phyloP scores from a whole-genome alignment of 345 rosid species.

The Salix udensis region DNA sequence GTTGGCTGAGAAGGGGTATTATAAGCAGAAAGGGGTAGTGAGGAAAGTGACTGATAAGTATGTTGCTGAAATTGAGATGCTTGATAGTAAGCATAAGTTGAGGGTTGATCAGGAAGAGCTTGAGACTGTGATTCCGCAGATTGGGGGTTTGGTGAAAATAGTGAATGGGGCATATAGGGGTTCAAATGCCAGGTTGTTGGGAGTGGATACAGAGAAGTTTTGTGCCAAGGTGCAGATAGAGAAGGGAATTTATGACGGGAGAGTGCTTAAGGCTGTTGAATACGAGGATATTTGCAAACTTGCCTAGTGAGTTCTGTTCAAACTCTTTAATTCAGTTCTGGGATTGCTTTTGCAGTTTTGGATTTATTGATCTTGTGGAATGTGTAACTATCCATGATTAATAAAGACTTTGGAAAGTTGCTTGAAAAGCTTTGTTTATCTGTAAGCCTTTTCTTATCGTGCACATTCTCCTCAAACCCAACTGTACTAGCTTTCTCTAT shows the following conservation, averaged over 20 bases:
- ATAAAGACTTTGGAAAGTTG: neutral
- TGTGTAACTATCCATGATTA: neutral
- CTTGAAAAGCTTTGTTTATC: neutral
- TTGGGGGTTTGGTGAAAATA: slow-evolving; percentile 69
- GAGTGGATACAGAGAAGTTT: slow-evolving; percentile 75
- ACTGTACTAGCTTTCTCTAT: neutral
- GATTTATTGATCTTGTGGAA: neutral
- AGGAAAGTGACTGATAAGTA: slow-evolving; percentile 79
- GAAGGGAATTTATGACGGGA: slow-evolving; percentile 91
- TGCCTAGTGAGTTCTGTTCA: slow-evolving; percentile 33
- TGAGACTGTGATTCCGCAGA: slow-evolving; percentile 89
- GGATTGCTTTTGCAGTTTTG: neutral
- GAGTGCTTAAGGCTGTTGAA: slow-evolving; percentile 71
- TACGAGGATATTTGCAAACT: slow-evolving; percentile 90
- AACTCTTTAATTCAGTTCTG: neutral
- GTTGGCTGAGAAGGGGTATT: slow-evolving; percentile 73
- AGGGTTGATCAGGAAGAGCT: slow-evolving; percentile 96
- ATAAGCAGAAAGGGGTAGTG: slow-evolving; percentile 84
- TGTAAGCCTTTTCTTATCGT: neutral
- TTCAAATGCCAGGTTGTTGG: slow-evolving; percentile 65
- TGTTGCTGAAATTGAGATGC: slow-evolving; percentile 83
- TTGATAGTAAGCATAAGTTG: slow-evolving; percentile 68
- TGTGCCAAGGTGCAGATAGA: slow-evolving; percentile 85
- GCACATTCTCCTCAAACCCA: neutral
- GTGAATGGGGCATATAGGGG: slow-evolving; percentile 93